Base-by-base conservation (phyloP, 2,329 filamentous ascomycete genomes). In the Fusarium sp. region DNA sequence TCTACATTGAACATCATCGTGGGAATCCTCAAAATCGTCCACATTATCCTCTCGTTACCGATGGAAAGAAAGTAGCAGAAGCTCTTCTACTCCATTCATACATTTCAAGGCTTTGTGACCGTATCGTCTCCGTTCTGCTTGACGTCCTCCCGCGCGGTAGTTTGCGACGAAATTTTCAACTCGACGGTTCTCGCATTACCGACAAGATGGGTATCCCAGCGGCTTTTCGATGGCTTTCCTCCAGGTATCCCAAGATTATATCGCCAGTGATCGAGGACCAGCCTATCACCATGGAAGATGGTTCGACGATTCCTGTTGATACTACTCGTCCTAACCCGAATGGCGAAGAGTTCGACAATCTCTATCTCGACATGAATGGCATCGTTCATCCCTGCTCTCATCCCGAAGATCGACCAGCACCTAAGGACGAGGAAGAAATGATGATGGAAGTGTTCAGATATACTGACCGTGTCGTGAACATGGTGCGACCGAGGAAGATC, bases 311-410 rank as follows among this genome's bases (percentile, higher is more conserved):
- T 61, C 96, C 96, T 4, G 89, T 98, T 65, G 94, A 99, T 78
- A 90, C 89, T 13, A 94, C 91, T 9, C 85, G 88, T 41, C 90
- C 93, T 8, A 99, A 99, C 77, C 97, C 97, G 4, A 99, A 99
- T 81, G 94, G 94, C 79, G 95, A 98, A 82, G 96, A 99, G 80
- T 93, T 97, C 77, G 95, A 99, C 82, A 99, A 99, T 77, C 85
- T 99, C 8, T 99, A 99, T 78, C 88, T 99, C 69, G 96, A 99
- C 77, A 98, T 99, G 95, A 99, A 99, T 81, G 97, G 96, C 79
- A 99, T 99, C 72, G 96, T 99, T 39, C 96, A 99, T 84, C 97
- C 97, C 31, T 99, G 96, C 83, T 97, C 95, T 48, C 96, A 99
- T 82, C 96, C 96, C 1, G 96, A 99, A 80, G 95, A 98, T 77